These are phyloP conservation scores for Neofusicoccum sp. DNA, from an alignment of 2,329 filamentous ascomycete genomes.

Conservation along the genomic window DNA sequence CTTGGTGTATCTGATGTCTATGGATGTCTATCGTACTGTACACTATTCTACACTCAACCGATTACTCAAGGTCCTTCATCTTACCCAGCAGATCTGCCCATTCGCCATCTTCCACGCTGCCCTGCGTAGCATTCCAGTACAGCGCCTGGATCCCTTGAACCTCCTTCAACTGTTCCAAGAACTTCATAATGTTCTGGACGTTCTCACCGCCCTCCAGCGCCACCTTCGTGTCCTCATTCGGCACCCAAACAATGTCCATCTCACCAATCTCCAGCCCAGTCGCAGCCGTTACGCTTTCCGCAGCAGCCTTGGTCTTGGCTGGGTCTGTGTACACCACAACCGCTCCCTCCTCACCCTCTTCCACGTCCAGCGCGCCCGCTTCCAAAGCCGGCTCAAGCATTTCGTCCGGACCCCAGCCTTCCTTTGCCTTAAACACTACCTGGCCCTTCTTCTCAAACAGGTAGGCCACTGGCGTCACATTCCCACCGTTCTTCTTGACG, in stretches of 20 bases:
- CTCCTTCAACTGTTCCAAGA: conserved; percentile 65
- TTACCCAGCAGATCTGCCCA: conserved; percentile 44
- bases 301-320: conserved; percentile 64
- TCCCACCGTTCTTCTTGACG: conserved; percentile 73
- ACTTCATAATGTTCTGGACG: conserved; percentile 59
- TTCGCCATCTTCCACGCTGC: conserved; percentile 39
- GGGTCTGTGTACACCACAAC: conserved; percentile 74
- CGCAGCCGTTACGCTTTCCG: conserved; percentile 63
- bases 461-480: conserved; percentile 74
- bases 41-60: conserved; percentile 13
- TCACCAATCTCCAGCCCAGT: conserved; percentile 70
- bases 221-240: conserved; percentile 78
- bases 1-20: conserved; percentile 24
- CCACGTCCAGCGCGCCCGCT: conserved; percentile 75
- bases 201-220: conserved; percentile 61
- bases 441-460: conserved; percentile 82
- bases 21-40: not conserved
- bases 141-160: conserved; percentile 74
- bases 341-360: conserved; percentile 67
- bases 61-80: conserved; percentile 25
- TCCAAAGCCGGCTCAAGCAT: conserved; percentile 82
- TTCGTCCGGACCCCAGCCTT: conserved; percentile 60
- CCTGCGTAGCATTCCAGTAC: conserved; percentile 67
- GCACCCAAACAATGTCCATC: conserved; percentile 81
- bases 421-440: conserved; percentile 67